Base-by-base conservation (phyloP, 805 yeast genomes). In the Myxozyma melibiosi region DNA sequence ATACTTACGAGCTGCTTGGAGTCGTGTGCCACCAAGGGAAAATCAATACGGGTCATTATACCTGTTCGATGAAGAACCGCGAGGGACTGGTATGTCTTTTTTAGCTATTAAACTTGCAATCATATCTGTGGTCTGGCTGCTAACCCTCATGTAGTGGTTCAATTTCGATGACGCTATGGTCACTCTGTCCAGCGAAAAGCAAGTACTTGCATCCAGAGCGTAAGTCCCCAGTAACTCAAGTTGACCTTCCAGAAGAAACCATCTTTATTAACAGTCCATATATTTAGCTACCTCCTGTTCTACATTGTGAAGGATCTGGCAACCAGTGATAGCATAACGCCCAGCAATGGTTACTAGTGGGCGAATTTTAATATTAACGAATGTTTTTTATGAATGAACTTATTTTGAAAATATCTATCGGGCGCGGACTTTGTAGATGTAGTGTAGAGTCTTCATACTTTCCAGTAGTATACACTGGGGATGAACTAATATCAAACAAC, bases 31-130 rank as follows among this genome's bases (percentile, higher is more conserved):
- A 94, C 71, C 84, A 84, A 33, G 99, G 99, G 1, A 84, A 92
- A 18, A 94, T 92, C 5, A 90, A 90, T 69, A 94, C 97, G 1
- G 99, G 99, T 9, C 99, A 94, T 71, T 94, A 94, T 70, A 80
- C 91, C 13, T 85, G 94, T 16, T 78, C 85, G 66, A 80, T 88
- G 59, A 92, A 91, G 68, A 81, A 78, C 53, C 75, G 81, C n/a
- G 80, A 81, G 40, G 87, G 90, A 2, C 14, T 40, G 48, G 70
- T 67, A 49, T 40, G 69, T 63, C 24, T 2, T 7, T 27, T 18
- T 28, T 25, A 5, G 8, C 25, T 41, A 25, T n/a, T 28, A 11
- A 4, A 50, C 67, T 61, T 51, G 31, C 50, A 37, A 49, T 62
- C 18, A 65, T 30, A 38, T 4, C 13, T 35, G 4, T 66, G 18